Percentiles rank a stretch among this genome's conserved stretches.
phyloP scores from a whole-genome alignment of 768 basidiomycete species.

The Boletus tomentosulus region DNA sequence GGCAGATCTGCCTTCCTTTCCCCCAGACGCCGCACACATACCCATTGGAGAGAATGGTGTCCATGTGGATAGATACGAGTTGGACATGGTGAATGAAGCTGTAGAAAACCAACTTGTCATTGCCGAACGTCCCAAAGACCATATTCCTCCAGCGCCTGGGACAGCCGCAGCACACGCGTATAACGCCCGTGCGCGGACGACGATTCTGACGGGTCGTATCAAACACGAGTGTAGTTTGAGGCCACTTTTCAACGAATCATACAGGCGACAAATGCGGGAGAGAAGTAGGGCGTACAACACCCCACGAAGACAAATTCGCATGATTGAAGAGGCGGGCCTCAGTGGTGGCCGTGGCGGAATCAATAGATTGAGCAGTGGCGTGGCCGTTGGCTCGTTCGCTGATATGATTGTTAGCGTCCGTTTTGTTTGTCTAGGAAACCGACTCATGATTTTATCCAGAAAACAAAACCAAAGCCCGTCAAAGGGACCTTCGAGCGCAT shows the following conservation, averaged over 20 bases:
- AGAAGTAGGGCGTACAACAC: slow-evolving; percentile 64
- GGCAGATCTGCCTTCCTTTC: slow-evolving; percentile 23
- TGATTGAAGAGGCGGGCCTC: slow-evolving; percentile 69
- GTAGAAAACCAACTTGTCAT: slow-evolving; percentile 86
- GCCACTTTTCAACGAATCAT: slow-evolving; percentile 62
- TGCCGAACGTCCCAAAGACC: slow-evolving; percentile 75
- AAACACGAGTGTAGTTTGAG: slow-evolving; percentile 78
- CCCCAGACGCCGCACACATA: slow-evolving; percentile 28
- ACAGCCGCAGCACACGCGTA: slow-evolving; percentile 37
- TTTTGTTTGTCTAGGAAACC: not conserved
- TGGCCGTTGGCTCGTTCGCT: slow-evolving; percentile 56
- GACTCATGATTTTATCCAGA: slow-evolving; percentile 31
- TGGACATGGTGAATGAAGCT: slow-evolving; percentile 81
- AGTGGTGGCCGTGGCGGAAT: slow-evolving; percentile 68
- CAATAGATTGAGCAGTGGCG: slow-evolving; percentile 76
- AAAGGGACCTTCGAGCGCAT: slow-evolving; percentile 82
- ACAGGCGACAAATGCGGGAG: slow-evolving; percentile 69
- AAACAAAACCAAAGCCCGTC: slow-evolving; percentile 60
- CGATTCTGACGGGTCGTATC: slow-evolving; percentile 73
- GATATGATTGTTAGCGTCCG: slow-evolving; percentile 57
- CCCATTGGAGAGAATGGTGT: slow-evolving; percentile 26
- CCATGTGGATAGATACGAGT: slow-evolving; percentile 69
- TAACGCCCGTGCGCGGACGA: slow-evolving; percentile 66
- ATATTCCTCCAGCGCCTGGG: slow-evolving; percentile 34
- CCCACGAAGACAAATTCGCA: slow-evolving; percentile 59